A percentile compares a stretch with the other conserved stretches of the same genome.
These are phyloP conservation scores for Clarireedia hainanense DNA, from an alignment of 2,329 filamentous ascomycete genomes.

Conservation along the genomic window DNA sequence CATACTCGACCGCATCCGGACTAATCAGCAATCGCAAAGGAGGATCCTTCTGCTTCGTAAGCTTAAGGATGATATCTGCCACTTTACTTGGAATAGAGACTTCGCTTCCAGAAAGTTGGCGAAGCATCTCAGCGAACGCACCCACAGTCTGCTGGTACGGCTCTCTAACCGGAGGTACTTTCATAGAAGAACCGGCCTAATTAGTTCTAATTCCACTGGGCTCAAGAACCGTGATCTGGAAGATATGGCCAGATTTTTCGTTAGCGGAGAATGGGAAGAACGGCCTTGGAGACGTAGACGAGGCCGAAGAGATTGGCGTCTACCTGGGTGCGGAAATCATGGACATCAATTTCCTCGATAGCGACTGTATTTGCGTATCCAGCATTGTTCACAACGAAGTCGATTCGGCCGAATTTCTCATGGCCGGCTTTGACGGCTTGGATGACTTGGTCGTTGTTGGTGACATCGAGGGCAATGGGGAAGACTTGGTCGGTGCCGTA, in stretches of 20 bases:
- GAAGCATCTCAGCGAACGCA: too few species aligned
- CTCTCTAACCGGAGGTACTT: too few species aligned
- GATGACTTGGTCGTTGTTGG: constrained; percentile 36
- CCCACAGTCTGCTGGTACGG: too few species aligned
- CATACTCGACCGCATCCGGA: too few species aligned
- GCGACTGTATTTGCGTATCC: constrained; percentile 47
- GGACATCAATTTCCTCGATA: constrained; percentile 43
- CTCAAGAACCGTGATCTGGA: constrained; percentile 35
- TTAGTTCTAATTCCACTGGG: constrained; percentile 35
- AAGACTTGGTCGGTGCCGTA: too few species aligned
- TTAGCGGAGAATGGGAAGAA: constrained; percentile 30
- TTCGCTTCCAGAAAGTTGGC: too few species aligned
- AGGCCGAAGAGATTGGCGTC: constrained; percentile 54
- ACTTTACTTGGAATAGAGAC: too few species aligned
- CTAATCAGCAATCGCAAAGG: too few species aligned
- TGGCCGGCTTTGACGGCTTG: constrained; percentile 32
- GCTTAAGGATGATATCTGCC: too few species aligned
- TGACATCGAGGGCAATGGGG: constrained; percentile 40
- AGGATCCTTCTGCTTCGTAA: too few species aligned
- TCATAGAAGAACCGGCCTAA: constrained; percentile 30
- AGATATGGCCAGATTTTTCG: constrained; percentile 31
- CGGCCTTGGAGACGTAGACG: constrained; percentile 42
- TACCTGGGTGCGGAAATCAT: constrained; percentile 44
- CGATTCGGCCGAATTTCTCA: constrained; percentile 45
- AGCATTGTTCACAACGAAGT: constrained; percentile 55